Conservation (phyloP, 345 rosid genomes). For the Lenwebbia sp. region DNA sequence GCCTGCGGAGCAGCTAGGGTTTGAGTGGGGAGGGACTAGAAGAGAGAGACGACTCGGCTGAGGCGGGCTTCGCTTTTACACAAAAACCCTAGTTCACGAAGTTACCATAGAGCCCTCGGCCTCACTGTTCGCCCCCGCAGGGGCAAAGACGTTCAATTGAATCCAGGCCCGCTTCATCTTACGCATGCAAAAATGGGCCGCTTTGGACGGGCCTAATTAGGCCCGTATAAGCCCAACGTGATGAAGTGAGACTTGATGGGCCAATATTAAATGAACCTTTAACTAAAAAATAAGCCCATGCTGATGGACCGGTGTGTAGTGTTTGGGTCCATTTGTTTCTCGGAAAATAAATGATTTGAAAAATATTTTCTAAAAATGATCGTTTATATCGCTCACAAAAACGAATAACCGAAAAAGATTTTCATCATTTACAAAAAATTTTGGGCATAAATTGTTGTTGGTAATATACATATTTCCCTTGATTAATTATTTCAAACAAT, state of each 20-base stretch:
- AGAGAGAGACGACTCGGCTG: neutral
- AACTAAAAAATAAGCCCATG: neutral
- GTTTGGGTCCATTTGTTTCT: too few relatives aligned
- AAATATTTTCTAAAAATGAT: too few relatives aligned
- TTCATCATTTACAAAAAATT: too few relatives aligned
- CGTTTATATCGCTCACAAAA: too few relatives aligned
- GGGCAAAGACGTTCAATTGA: neutral
- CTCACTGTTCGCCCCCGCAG: neutral
- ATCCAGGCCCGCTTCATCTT: neutral
- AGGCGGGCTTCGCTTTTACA: neutral
- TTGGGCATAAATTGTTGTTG: too few relatives aligned
- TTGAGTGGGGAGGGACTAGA: neutral
- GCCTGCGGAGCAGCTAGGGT: neutral
- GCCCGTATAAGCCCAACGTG: neutral
- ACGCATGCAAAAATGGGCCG: neutral
- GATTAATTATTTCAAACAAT: too few relatives aligned
- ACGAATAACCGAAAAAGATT: too few relatives aligned
- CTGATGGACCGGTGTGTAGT: neutral
- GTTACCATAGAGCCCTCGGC: conserved; percentile 6
- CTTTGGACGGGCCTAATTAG: neutral
- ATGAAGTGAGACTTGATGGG: neutral
- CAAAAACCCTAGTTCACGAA: conserved; percentile 20
- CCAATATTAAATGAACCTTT: neutral
- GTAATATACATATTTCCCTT: too few relatives aligned
- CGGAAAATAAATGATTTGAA: too few relatives aligned